Conservation (phyloP, 23 red algal species). For the Gracilaria caudata region DNA sequence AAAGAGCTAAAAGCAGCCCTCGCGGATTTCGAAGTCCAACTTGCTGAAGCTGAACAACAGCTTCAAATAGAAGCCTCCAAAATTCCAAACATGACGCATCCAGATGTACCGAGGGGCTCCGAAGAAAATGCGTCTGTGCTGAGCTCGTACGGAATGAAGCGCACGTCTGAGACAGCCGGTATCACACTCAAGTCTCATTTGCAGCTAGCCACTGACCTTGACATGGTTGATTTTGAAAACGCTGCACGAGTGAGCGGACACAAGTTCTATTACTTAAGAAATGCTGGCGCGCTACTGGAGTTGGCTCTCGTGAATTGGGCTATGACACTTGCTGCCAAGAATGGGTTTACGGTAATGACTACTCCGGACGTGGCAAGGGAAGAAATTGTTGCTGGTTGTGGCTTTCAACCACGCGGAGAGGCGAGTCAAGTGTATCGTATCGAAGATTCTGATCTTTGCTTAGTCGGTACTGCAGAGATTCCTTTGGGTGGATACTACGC, state of each 20-base stretch:
- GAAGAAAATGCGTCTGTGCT: conserved; percentile 76
- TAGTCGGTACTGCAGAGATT: conserved; percentile 98
- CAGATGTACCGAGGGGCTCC: conserved; percentile 78
- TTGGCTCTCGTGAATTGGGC: conserved; percentile 96
- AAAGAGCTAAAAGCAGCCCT: conserved; percentile 81
- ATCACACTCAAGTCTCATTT: conserved; percentile 69
- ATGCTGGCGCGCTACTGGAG: conserved; percentile 95
- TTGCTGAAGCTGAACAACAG: conserved; percentile 53
- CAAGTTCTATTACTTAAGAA: conserved; percentile 96
- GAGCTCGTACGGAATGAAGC: conserved; percentile 39
- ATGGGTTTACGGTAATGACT: conserved; percentile 91
- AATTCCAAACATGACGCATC: conserved; percentile 95
- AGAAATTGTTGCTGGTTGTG: conserved; percentile 88
- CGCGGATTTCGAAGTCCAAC: conserved; percentile 62
- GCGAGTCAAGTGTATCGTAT: conserved; percentile 90
- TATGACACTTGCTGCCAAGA: conserved; percentile 60
- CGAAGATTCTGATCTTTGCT: conserved; percentile 84
- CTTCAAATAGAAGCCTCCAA: conserved; percentile 67
- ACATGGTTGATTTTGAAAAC: conserved; percentile 93
- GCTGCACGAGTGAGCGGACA: conserved; percentile 87
- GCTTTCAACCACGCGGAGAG: conserved; percentile 92
- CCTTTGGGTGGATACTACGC: conserved; percentile 93
- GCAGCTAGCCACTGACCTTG: conserved; percentile 56
- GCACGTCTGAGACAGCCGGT: conserved; percentile 62
- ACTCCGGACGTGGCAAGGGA: conserved; percentile 93